Base-by-base conservation (phyloP, 371 early-diverging fungal genomes). In the Rhizopus microsporus region DNA sequence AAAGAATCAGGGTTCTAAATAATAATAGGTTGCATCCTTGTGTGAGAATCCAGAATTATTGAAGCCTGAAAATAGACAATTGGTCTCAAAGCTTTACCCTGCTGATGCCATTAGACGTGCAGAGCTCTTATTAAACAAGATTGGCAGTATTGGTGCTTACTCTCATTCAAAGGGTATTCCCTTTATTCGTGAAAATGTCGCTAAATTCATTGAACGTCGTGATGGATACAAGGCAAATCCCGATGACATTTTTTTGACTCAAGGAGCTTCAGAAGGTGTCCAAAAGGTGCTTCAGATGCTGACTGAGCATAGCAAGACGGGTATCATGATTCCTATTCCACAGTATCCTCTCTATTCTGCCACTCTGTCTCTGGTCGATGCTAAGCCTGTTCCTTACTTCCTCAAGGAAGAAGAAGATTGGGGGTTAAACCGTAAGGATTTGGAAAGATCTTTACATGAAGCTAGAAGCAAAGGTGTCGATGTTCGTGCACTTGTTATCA, bases 311-410 rank as follows among this genome's bases (percentile, higher is more conserved):
- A 56, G 72, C 33, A 81, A 89, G 35, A 92, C 94, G 15, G 98
- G 97, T 33, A 83, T 97, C 65, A 91, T 97, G 94, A 96, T 97
- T 13, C 99, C 99, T 15, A 95, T 97, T 53, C 99, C 99, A 15
- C 99, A 98, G 69, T 98, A 98, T 63, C 99, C 99, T 15, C 87
- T 98, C 31, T 98, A 98, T 76, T 92, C 95, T n/a, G 99, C 98
- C n/a, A 88, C 93, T 0, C 80, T 97, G 32, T 78, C 93, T 0
- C 75, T 95, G 29, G 83, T 88, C 55, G 79, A 89, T 63, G 97
- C 93, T 4, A 74, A 81, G 4, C 86, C 91, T 29, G 96, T 97
- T 5, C 94, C 90, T 1, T 98, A 98, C 74, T 94, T 91, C 56
- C 75, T 98, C 33, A 84, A 95, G 59, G 98, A 98, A 72, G 67